These are phyloP conservation scores for Coemansia sp. DNA, from an alignment of 192 early-diverging fungal species.

Conservation along the genomic window DNA sequence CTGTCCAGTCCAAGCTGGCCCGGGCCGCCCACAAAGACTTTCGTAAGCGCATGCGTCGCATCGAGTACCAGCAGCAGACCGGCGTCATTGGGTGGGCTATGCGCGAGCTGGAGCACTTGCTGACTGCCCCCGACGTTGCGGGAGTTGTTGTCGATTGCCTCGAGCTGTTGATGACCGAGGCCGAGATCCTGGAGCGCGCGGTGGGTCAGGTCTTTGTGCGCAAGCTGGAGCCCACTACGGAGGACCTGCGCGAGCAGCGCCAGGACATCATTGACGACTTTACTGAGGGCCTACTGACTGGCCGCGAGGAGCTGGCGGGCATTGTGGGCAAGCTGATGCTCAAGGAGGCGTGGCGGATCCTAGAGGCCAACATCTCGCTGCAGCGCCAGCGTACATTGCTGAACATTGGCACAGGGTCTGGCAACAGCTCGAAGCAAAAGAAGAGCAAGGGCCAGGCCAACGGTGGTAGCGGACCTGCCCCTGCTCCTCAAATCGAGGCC, in stretches of 20 bases:
- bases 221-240: constrained; percentile 50
- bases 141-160: constrained; percentile 54
- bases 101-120: constrained; percentile 53
- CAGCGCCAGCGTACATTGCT: constrained; percentile 45
- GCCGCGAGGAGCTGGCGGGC: constrained; percentile 63
- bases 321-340: constrained; percentile 67
- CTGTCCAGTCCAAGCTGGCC: constrained; percentile 52
- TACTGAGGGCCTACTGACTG: constrained; percentile 63
- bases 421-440: constrained; percentile 17
- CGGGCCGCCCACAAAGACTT: constrained; percentile 64
- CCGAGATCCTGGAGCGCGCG: constrained; percentile 61
- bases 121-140: constrained; percentile 54
- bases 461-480: not conserved
- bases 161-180: constrained; percentile 69
- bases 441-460: constrained; percentile 1
- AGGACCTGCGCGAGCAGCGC: constrained; percentile 47
- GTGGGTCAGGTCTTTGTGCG: constrained; percentile 56
- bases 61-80: constrained; percentile 57
- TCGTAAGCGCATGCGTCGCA: constrained; percentile 55
- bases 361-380: constrained; percentile 53
- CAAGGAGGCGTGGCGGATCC: constrained; percentile 66
- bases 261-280: constrained; percentile 62
- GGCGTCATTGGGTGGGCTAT: constrained; percentile 54
- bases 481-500: not conserved
- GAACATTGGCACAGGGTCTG: constrained; percentile 7